phyloP scores from a whole-genome alignment of 306 rosid genomes.

The Fagus crenata region DNA sequence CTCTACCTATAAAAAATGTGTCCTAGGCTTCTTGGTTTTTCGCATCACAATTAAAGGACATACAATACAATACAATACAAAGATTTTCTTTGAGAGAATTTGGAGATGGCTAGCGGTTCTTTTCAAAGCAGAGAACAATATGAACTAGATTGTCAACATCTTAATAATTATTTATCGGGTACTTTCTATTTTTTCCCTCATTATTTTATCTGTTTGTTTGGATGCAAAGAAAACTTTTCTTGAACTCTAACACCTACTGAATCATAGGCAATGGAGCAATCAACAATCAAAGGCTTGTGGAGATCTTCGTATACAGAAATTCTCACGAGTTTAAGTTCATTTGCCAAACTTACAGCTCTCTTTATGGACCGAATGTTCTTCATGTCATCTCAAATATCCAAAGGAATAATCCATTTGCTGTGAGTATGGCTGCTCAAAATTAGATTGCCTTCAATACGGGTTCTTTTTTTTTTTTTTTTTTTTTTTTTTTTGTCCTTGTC shows the following conservation, averaged over 20 bases:
- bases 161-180: slow-evolving; percentile 28
- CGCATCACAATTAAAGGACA: neutral
- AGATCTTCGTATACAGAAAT: slow-evolving; percentile 9
- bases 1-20: slow-evolving; percentile 3
- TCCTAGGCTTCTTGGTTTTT: neutral
- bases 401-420: slow-evolving; percentile 24
- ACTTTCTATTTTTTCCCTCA: neutral
- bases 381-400: slow-evolving; percentile 16
- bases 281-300: slow-evolving; percentile 20
- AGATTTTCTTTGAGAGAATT: neutral
- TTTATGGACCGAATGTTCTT: slow-evolving; percentile 22
- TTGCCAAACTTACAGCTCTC: slow-evolving; percentile 27
- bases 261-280: slow-evolving; percentile 13
- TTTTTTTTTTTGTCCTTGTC: too few relatives aligned
- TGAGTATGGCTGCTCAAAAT: slow-evolving; percentile 7
- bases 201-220: neutral
- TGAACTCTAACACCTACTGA: neutral
- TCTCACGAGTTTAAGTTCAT: slow-evolving; percentile 19
- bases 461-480: too few relatives aligned
- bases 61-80: neutral
- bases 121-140: slow-evolving; percentile 3
- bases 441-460: too few relatives aligned
- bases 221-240: neutral
- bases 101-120: slow-evolving; percentile 23
- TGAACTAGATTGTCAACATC: slow-evolving; percentile 22